A percentile compares a stretch with the other conserved stretches of the same genome.
These are phyloP conservation scores for Rhodotorula toruloides DNA, from an alignment of 768 basidiomycete genomes.

Conservation along the genomic window DNA sequence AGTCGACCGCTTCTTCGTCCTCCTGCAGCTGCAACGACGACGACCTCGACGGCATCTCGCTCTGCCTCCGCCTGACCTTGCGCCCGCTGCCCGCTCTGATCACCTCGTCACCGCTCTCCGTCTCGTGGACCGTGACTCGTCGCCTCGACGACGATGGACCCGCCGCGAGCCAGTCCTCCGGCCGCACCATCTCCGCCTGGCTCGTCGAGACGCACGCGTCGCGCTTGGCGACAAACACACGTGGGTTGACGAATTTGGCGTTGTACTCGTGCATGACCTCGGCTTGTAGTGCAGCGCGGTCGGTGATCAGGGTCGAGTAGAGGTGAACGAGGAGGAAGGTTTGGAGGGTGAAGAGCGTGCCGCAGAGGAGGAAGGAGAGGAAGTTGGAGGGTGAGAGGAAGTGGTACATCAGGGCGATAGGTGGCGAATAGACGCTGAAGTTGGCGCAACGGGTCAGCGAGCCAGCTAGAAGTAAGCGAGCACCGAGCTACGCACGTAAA, in stretches of 20 bases:
- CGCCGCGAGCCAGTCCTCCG: slow-evolving; percentile 1
- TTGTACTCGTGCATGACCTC: slow-evolving; percentile 42
- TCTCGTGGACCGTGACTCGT: neutral
- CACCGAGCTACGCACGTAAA: slow-evolving; percentile 28
- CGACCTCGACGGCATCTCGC: neutral
- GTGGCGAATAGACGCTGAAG: slow-evolving; percentile 36
- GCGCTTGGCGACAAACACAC: slow-evolving; percentile 27
- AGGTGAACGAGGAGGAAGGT: slow-evolving; percentile 33
- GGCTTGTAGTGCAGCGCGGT: slow-evolving; percentile 29
- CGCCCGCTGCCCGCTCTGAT: slow-evolving; percentile 3
- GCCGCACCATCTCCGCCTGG: slow-evolving; percentile 19
- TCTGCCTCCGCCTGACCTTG: slow-evolving; percentile 4
- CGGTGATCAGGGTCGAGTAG: slow-evolving; percentile 28
- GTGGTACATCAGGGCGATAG: slow-evolving; percentile 38
- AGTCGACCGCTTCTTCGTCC: neutral
- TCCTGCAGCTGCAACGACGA: too few relatives aligned
- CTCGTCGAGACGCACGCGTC: slow-evolving; percentile 21
- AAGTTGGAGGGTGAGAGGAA: slow-evolving; percentile 31
- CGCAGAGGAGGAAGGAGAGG: slow-evolving; percentile 25
- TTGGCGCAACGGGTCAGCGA: neutral
- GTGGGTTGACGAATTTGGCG: slow-evolving; percentile 34
- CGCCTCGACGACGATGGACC: neutral
- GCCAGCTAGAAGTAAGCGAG: neutral
- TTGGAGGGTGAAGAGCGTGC: slow-evolving; percentile 16
- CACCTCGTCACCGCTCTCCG: neutral